Percentiles rank a stretch among this genome's conserved stretches.
These are phyloP conservation scores for Yamadazyma takamatsuzukensis DNA, from an alignment of 805 yeast genomes.

Conservation along the genomic window DNA sequence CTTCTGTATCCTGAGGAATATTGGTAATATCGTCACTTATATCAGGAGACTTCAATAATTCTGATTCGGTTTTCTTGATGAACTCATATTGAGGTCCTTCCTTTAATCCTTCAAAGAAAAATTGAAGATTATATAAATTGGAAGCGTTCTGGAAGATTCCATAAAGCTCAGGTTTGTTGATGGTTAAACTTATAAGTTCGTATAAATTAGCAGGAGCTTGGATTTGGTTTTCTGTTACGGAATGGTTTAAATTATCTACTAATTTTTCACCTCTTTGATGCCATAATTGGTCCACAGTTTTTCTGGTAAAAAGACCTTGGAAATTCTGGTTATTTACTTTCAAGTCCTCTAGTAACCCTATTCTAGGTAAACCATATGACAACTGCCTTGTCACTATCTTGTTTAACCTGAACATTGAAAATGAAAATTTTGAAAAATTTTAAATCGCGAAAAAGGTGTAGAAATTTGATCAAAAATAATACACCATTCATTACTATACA, in stretches of 20 bases:
- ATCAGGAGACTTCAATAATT: slow-evolving; percentile 45
- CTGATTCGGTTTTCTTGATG: slow-evolving; percentile 20
- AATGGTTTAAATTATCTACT: slow-evolving; percentile 31
- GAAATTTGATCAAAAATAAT: too few species aligned
- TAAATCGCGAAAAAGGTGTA: not conserved
- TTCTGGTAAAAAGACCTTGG: slow-evolving; percentile 31
- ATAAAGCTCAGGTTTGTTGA: slow-evolving; percentile 43
- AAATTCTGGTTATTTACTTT: slow-evolving; percentile 25
- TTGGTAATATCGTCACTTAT: slow-evolving; percentile 25
- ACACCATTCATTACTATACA: too few species aligned
- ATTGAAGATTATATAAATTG: slow-evolving; percentile 46
- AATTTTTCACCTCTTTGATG: slow-evolving; percentile 34
- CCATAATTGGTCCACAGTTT: slow-evolving; percentile 35
- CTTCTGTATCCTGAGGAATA: slow-evolving; percentile 29
- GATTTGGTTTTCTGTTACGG: slow-evolving; percentile 25
- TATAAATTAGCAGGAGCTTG: slow-evolving; percentile 20
- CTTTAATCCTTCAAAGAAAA: slow-evolving; percentile 44
- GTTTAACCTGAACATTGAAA: too few species aligned
- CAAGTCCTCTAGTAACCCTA: slow-evolving; percentile 27
- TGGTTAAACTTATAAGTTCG: slow-evolving; percentile 38
- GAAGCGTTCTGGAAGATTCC: slow-evolving; percentile 45
- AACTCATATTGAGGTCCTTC: slow-evolving; percentile 15
- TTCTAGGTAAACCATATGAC: slow-evolving; percentile 33
- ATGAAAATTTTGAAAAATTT: slow-evolving; percentile 6
- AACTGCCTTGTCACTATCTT: slow-evolving; percentile 6